phyloP scores from a whole-genome alignment of 345 rosid species.

The Turnera subulata region DNA sequence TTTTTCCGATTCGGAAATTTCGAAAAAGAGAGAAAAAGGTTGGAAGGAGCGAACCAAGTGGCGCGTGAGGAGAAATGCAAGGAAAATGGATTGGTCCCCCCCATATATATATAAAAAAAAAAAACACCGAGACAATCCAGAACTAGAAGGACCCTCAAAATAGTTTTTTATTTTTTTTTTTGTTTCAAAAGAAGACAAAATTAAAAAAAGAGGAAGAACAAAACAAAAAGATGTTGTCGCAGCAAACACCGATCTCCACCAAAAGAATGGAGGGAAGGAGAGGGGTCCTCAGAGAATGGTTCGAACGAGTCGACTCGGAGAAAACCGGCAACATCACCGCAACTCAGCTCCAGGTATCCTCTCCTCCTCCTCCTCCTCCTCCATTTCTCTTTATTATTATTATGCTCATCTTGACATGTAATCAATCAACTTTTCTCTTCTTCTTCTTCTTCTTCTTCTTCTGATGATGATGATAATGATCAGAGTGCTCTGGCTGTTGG shows the following conservation, averaged over 20 bases:
- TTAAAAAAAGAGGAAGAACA: neutral
- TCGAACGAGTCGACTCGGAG: conserved; percentile 70
- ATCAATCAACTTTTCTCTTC: no score
- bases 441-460: neutral
- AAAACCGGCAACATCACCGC: conserved; percentile 55
- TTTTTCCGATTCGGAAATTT: no score
- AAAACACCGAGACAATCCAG: no score
- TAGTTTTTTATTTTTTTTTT: no score
- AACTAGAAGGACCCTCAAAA: no score
- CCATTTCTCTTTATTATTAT: neutral
- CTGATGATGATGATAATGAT: neutral
- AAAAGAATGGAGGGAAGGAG: conserved; percentile 41
- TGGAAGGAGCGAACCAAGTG: no score
- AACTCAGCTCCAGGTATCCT: conserved; percentile 63
- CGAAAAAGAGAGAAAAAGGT: no score
- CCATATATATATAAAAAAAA: no score
- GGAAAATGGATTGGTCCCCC: no score
- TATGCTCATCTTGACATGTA: no score
- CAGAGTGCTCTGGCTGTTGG: conserved; percentile 61
- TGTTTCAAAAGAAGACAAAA: no score
- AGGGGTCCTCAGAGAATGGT: conserved; percentile 53
- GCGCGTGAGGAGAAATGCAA: no score
- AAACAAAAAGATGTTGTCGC: neutral
- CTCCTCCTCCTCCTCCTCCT: neutral
- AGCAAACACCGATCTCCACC: neutral